Percentiles rank a stretch among this genome's conserved stretches.
phyloP scores from a whole-genome alignment of 2,329 filamentous ascomycete species.

The Pseudonectria buxi region DNA sequence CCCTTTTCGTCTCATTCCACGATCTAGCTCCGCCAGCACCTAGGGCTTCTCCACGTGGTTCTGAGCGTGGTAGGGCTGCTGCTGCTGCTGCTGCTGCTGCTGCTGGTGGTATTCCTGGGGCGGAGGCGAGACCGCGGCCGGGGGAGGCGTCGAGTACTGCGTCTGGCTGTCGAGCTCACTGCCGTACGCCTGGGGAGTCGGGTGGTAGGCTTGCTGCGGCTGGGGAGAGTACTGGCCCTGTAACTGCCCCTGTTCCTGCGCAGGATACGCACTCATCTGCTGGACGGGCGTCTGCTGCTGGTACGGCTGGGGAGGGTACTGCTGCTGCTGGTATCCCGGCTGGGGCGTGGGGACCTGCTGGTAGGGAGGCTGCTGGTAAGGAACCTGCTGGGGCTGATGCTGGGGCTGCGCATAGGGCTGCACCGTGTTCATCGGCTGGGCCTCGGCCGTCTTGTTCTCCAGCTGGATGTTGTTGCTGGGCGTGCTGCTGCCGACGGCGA shows the following conservation, averaged over 20 bases:
- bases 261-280: slow-evolving; percentile 19
- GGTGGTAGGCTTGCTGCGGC: slow-evolving; percentile 6
- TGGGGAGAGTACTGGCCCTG: slow-evolving; percentile 17
- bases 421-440: slow-evolving; percentile 12
- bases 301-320: slow-evolving; percentile 11
- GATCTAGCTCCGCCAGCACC: too few species aligned
- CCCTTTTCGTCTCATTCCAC: too few species aligned
- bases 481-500: slow-evolving; percentile 15
- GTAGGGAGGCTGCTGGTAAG: slow-evolving; percentile 1
- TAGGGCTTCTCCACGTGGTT: too few species aligned
- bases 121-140: slow-evolving; percentile 8
- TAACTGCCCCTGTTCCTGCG: slow-evolving; percentile 15
- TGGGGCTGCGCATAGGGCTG: slow-evolving; percentile 14
- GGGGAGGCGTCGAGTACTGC: slow-evolving; percentile 10
- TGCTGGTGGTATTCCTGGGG: slow-evolving; percentile 17
- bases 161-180: slow-evolving; percentile 12
- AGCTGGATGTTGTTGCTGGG: slow-evolving; percentile 25
- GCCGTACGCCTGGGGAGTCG: slow-evolving; percentile 1
- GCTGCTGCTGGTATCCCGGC: slow-evolving; percentile 5
- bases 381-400: slow-evolving; percentile 8
- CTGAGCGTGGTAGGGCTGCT: not conserved
- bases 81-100: too few species aligned
- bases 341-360: slow-evolving; percentile 7
- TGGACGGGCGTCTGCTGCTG: slow-evolving; percentile 24
- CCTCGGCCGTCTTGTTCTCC: slow-evolving; percentile 27